Evolutionary conservation across 139 green algal genomes (phyloP).

Genomic region (Chlorella sorokiniana): DNA sequence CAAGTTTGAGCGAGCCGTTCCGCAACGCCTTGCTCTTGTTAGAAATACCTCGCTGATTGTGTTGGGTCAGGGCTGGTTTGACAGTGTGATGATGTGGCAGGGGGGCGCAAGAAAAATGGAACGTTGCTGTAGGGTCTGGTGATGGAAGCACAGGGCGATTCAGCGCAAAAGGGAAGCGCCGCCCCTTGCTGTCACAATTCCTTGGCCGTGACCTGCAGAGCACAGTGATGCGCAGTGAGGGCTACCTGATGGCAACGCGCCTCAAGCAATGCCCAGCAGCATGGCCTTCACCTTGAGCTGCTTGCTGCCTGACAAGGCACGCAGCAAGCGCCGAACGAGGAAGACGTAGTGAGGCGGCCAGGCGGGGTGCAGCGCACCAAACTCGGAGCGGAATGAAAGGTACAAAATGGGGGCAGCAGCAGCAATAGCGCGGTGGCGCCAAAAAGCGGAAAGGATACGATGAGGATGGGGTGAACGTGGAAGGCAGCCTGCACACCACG

Average conservation of each 20-base stretch:
- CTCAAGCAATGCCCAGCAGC: background rate
- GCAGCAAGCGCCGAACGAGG: background rate
- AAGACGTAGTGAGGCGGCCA: conserved; percentile 34
- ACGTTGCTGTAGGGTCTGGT: too few relatives aligned
- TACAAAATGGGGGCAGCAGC: conserved; percentile 26
- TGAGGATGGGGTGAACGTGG: conserved; percentile 1
- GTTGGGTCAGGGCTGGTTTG: too few relatives aligned
- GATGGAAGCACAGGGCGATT: too few relatives aligned
- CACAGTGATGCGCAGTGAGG: background rate
- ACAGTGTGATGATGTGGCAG: background rate
- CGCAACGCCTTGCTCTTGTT: too few relatives aligned
- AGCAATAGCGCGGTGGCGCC: background rate
- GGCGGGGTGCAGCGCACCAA: conserved; percentile 1
- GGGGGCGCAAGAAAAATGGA: too few relatives aligned
- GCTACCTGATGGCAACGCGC: background rate
- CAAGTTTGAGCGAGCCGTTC: too few relatives aligned
- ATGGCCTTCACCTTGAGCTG: conserved; percentile 12
- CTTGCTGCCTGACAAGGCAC: conserved; percentile 2
- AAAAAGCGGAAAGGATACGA: background rate
- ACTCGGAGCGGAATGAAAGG: conserved; percentile 11
- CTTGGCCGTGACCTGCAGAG: conserved; percentile 16
- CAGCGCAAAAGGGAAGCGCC: too few relatives aligned
- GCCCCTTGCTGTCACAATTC: background rate
- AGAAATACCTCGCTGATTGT: too few relatives aligned
- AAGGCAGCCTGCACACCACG: background rate